Base-by-base conservation (phyloP, 2,329 filamentous ascomycete genomes). In the Fusarium lyarnte region DNA sequence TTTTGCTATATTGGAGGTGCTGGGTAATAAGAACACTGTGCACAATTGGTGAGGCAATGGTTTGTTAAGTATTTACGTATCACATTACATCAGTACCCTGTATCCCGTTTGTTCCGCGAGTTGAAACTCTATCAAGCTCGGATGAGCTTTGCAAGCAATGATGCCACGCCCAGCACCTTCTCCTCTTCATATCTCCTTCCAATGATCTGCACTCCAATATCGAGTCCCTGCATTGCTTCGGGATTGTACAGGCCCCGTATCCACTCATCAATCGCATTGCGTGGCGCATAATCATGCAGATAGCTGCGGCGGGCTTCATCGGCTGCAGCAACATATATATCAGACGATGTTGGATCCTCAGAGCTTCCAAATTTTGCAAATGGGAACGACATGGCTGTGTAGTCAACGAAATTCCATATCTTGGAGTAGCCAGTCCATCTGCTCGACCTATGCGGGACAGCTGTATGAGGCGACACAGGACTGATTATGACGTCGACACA, bases 61-160 rank as follows among this genome's bases (percentile, higher is more conserved):
- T 29, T 29, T 29, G 8, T 29, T 9, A 29, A 29, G 27, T 8
- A 8, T 29, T n/a, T 21, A 21, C 19, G 11, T 6, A 38, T 21
- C 6, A 21, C 7, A 9, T 21, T 11, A 12, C 7, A 9, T 39
- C 14, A 5, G 2, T 10, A 23, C 4, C 6, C 3, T 2, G n/a
- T 4, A 33, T 49, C 14, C 12, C 12, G 8, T 4, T 0, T 9
- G 2, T n/a, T 16, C 19, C 19, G 13, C 0, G 7, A 21, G 3
- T 8, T 2, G 10, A 16, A n/a, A 9, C 13, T n/a, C 13, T n/a
- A 4, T 38, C 3, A 21, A 36, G 19, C 49, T 27, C 6, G 9
- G 33, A n/a, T 17, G 13, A 52, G 49, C 12, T 19, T 45, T 3
- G 43, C n/a, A 12, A 61, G 25, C 12, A 43, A 10, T 14, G 51